Conservation (phyloP, 306 rosid species). For the Pyrus betulifolia region DNA sequence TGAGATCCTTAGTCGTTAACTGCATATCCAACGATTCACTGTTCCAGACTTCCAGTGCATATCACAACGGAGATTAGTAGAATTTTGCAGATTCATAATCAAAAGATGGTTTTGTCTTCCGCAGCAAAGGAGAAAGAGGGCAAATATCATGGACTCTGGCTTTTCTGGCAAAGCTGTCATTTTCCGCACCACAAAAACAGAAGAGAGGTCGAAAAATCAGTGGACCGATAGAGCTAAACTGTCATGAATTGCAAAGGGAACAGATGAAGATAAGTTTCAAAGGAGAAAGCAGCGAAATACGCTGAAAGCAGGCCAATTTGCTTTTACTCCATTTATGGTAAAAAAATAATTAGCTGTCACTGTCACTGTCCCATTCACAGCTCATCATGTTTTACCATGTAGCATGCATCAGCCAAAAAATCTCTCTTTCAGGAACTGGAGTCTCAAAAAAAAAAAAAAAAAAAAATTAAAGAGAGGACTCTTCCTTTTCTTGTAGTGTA, state of each 20-base stretch:
- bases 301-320: neutral
- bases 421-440: neutral
- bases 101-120: neutral
- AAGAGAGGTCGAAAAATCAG: neutral
- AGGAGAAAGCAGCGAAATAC: neutral
- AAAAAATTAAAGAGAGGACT: neutral
- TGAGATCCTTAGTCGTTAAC: too few relatives aligned
- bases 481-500: neutral
- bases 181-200: neutral
- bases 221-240: neutral
- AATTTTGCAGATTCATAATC: neutral
- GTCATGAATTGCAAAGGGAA: neutral
- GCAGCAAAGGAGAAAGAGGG: neutral
- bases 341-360: conserved; percentile 3
- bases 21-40: neutral
- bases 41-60: neutral
- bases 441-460: too few relatives aligned
- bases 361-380: conserved; percentile 18
- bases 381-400: conserved; percentile 19
- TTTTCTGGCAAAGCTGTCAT: neutral
- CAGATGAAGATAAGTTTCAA: neutral
- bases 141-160: neutral
- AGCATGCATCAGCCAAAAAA: conserved; percentile 19
- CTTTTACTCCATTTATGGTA: neutral
- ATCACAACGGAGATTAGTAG: neutral